Base-by-base conservation (phyloP, 2,329 filamentous ascomycete genomes). In the Epichloe gansuensis region DNA sequence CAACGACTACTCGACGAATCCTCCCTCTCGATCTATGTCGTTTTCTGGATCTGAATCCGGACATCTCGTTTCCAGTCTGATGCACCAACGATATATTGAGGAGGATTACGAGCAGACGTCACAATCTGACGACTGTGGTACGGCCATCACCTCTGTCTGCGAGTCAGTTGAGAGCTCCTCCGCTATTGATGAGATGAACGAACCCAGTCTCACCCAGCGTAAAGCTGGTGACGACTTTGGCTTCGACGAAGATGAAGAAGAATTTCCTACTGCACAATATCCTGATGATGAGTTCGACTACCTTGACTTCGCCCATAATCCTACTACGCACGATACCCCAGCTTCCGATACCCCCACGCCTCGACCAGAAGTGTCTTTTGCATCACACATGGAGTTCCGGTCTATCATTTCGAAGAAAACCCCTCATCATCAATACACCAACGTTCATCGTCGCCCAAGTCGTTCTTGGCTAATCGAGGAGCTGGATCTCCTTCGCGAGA, bases 11-110 rank as follows among this genome's bases (percentile, higher is more conserved):
- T 63, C 60, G 52, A 70, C 60, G 63, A 67, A 62, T 48, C 72
- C 72, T 1, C 71, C 73, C 5, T 70, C 73, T 8, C 72, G 75
- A 51, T 73, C 72, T 13, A 66, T 75, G 51, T 80, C 77, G 2
- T 77, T 77, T 58, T 78, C 75, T 1, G 75, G 73, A 49, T 75
- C 71, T 0, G 76, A 77, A 56, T 68, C 71, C 2, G 73, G 71
- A 28, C 63, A 59, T 21, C 68, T 73, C 52, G 56, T 61, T 31
- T 54, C 68, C 23, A 65, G 62, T 41, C 58, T 67, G 42, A 53
- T 58, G 25, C 61, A 67, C 59, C 53, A 58, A 46, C 56, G 62
- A 17, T 54, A 62, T 21, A 57, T 67, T 46, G 61, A 69, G 41
- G 66, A 69, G 53, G 70, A 72, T 39, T 70, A 72, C 52, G 72